Evolutionary conservation across 495 filamentous ascomycete genomes (phyloP), one percentile per base, ranked within the genome.

Genomic region (Penicillium flavigenum): DNA sequence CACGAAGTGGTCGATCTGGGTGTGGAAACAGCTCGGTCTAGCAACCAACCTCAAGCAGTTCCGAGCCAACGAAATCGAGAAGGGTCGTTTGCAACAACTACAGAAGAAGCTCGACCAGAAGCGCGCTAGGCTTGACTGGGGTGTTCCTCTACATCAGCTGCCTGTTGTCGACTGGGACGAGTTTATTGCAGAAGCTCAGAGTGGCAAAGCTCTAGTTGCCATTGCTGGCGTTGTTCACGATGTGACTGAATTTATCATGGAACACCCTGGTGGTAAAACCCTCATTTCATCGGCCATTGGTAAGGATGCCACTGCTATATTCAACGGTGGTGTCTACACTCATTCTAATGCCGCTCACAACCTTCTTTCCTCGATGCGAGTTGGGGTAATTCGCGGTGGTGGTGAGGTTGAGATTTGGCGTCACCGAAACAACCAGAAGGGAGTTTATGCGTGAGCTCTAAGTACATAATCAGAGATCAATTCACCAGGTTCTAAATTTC

Each of bases 51-150:
- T 96, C 22, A 96, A 96, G 81, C 84, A 92, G 66, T 96, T 96
- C 83, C 87, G 87, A 66, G 77, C 83, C 65, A 96, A 96, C 74
- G 92, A 96, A 72, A 96, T 96, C 59, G 90, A 96, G 77, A 96
- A 96, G 81, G 91, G 92, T 63, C 88, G 92, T 63, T 78, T 96
- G 32, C 91, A 96, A 75, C 92, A 96, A 74, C 72, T 86, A 44
- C 92, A 96, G 79, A 96, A 96, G 88, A 96, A 95, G 79, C 83
- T 96, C 56, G 91, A 96, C 73, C 89, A 91, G 74, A 89, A 91
- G 79, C 88, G 92, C 61, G 62, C 86, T 50, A 85, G 80, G 56
- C 83, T 96, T 32, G 89, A 96, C 77, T 96, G 92, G 92, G 92
- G 92, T 72, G 80, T 86, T 55, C 90, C 92, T 53, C 83, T 96